Base-by-base conservation (phyloP, 352 stramenopile genomes). In the Pythium diclinum region DNA sequence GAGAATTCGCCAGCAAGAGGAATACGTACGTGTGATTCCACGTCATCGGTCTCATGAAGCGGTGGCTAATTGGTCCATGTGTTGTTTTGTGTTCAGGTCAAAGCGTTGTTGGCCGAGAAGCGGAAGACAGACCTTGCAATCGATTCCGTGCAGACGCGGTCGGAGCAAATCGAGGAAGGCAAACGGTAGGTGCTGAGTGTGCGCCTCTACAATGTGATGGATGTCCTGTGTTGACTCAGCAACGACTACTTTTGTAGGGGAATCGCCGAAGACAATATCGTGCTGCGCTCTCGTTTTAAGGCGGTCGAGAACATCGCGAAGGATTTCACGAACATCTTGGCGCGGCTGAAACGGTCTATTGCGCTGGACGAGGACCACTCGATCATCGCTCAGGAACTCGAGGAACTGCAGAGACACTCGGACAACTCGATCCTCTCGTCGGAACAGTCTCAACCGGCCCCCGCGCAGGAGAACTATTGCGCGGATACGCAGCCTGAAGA, bases 391-490 rank as follows among this genome's bases (percentile, higher is more conserved):
- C 16, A 56, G 19, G 54, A 67, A 30, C 65, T 72, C 23, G 65
- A 64, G 47, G 65, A 54, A 14, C 56, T 59, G 13, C 51, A 58
- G 32, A 11, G 42, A 25, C 42, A 59, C 3, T 63, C 47, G 4
- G 61, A 72, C 21, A 64, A 57, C 11, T 69, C 62, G 17, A 34
- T 76, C 14, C 42, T 59, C 3, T 68, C 67, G 4, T 75, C 65
- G 0, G 72, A 78, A 48, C 61, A 71, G 1, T 76, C 72, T 0
- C 57, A 76, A n/a, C 68, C 68, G 16, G 40, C 68, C 10, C 71
- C 68, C 16, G 47, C 38, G 9, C 61, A 62, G 23, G 61, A 69
- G 17, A 56, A 63, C n/a, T 72, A 61, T 49, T 59, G 56, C 40
- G 48, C 54, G 1, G 67, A 73, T 17, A 73, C 67, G 2, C 67